Conservation (phyloP, 1,284 basidiomycete species). For the Schizopora paradoxa region DNA sequence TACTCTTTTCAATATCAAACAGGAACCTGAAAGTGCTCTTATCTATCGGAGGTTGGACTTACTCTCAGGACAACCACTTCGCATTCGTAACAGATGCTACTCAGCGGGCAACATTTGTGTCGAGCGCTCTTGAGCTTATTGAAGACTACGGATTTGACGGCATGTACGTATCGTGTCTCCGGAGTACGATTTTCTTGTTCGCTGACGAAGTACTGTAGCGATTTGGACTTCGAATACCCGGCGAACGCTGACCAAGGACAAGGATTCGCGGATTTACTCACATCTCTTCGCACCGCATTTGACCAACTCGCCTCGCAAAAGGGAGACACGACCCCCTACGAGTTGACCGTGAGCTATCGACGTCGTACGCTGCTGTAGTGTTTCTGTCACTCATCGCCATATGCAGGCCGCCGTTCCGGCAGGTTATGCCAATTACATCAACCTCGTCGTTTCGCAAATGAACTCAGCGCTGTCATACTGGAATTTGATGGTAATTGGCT, state of each 20-base stretch:
- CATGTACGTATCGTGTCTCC: slow-evolving; percentile 42
- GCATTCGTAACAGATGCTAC: slow-evolving; percentile 49
- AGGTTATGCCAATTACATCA: slow-evolving; percentile 61
- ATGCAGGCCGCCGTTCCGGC: slow-evolving; percentile 49
- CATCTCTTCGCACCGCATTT: slow-evolving; percentile 51
- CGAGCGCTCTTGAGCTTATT: slow-evolving; percentile 64
- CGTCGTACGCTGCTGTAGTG: not conserved
- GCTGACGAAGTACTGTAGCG: slow-evolving; percentile 32
- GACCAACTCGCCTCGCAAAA: slow-evolving; percentile 46
- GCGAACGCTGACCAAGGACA: slow-evolving; percentile 44
- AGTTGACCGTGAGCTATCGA: slow-evolving; percentile 40
- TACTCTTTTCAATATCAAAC: slow-evolving; percentile 1
- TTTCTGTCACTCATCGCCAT: not conserved
- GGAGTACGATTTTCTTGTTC: slow-evolving; percentile 13
- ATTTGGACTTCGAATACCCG: slow-evolving; percentile 69
- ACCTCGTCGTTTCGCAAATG: slow-evolving; percentile 69
- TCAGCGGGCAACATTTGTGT: slow-evolving; percentile 67
- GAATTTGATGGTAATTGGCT: slow-evolving; percentile 78
- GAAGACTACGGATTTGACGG: slow-evolving; percentile 90
- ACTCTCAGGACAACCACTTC: slow-evolving; percentile 64
- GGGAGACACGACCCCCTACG: slow-evolving; percentile 55
- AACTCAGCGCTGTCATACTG: slow-evolving; percentile 73
- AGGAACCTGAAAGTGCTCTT: slow-evolving; percentile 75
- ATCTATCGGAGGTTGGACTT: slow-evolving; percentile 75
- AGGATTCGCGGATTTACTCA: slow-evolving; percentile 55